Evolutionary conservation across 108 stramenopile species (phyloP).

Genomic region (Mayamaea pseudoterrestris): DNA sequence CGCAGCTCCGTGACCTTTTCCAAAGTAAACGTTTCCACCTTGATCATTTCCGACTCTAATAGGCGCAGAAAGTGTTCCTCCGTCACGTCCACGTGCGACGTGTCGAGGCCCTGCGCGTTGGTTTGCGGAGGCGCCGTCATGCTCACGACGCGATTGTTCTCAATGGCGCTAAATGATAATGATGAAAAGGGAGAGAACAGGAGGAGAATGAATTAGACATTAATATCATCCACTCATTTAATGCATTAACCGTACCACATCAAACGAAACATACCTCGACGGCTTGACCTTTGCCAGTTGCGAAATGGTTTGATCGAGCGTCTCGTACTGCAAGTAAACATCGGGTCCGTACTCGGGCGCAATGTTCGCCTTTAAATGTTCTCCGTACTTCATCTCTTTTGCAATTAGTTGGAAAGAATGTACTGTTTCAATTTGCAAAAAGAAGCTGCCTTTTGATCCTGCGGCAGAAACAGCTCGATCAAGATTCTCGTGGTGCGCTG

Average conservation of each 20-base stretch:
- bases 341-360: conserved; percentile 64
- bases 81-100: conserved; percentile 37
- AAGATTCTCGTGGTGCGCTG: no score
- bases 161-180: conserved; percentile 35
- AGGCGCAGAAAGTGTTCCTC: conserved; percentile 78
- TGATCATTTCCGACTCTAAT: conserved; percentile 76
- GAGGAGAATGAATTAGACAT: background rate
- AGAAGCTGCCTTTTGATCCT: no score
- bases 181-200: background rate
- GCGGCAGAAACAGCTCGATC: no score
- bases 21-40: conserved; percentile 82
- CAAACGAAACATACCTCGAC: conserved; percentile 38
- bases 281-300: conserved; percentile 40
- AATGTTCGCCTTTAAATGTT: conserved; percentile 68
- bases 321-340: conserved; percentile 62
- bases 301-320: conserved; percentile 61
- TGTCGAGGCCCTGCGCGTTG: conserved; percentile 53
- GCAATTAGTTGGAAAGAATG: no score
- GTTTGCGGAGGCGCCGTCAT: conserved; percentile 82
- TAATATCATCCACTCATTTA: background rate
- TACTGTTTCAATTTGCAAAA: no score
- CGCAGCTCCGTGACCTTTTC: conserved; percentile 59
- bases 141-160: conserved; percentile 58
- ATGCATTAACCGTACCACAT: background rate
- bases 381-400: conserved; percentile 74